Percentiles rank a stretch among this genome's conserved stretches.
phyloP scores from a whole-genome alignment of 179 eudicot genomes.

The Amaranthus tricolor region DNA sequence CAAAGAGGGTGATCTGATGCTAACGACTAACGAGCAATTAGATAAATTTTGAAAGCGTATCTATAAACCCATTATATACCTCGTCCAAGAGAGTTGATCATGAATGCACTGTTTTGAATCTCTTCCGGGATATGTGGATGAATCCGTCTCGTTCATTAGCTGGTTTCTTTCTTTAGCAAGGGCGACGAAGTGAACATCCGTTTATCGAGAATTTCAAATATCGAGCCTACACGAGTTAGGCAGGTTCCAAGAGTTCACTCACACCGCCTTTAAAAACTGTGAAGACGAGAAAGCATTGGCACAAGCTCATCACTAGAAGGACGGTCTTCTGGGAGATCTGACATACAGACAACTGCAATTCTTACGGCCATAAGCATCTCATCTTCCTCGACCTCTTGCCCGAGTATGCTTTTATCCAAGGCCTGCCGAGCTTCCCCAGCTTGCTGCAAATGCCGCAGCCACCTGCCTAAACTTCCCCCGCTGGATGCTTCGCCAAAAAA shows the following conservation, averaged over 20 bases:
- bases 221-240: background rate
- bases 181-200: too few species aligned
- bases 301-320: conserved; percentile 94
- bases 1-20: too few species aligned
- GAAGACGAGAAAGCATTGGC: conserved; percentile 88
- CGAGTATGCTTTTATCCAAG: conserved; percentile 71
- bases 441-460: conserved; percentile 82
- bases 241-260: background rate
- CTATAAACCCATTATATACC: too few species aligned
- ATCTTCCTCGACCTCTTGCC: conserved; percentile 77
- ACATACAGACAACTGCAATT: conserved; percentile 80
- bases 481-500: conserved; percentile 59
- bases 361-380: conserved; percentile 94
- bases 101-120: too few species aligned
- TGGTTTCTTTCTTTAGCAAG: too few species aligned
- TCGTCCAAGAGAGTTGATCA: too few species aligned
- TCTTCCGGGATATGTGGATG: too few species aligned
- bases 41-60: too few species aligned
- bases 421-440: conserved; percentile 77
- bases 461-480: conserved; percentile 72
- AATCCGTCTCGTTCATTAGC: too few species aligned
- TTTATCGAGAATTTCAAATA: background rate
- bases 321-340: conserved; percentile 81
- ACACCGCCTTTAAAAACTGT: conserved; percentile 57
- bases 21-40: too few species aligned